These are phyloP conservation scores for Psophocarpus tetragonolobus DNA, from an alignment of 306 rosid genomes.

Conservation along the genomic window DNA sequence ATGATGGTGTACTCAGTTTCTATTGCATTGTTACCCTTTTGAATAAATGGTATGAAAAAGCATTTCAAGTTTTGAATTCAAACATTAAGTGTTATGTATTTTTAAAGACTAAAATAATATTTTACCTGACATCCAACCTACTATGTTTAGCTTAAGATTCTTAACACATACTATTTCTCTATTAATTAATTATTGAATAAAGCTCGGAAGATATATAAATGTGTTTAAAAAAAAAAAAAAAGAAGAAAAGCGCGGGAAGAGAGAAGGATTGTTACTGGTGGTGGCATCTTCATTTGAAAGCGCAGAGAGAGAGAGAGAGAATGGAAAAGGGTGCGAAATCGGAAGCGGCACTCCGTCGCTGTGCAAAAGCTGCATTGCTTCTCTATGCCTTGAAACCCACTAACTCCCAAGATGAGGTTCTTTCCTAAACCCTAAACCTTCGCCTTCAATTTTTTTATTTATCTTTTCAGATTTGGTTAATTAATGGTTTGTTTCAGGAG, in stretches of 20 bases:
- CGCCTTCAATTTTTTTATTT: not conserved
- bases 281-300: not conserved
- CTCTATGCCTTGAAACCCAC: slow-evolving; percentile 48
- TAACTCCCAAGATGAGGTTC: slow-evolving; percentile 25
- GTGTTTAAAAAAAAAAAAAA: not conserved
- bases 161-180: too few species aligned
- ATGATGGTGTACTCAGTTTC: too few species aligned
- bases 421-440: not conserved
- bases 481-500: slow-evolving; percentile 26
- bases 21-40: too few species aligned
- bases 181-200: too few species aligned
- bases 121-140: too few species aligned
- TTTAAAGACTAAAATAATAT: too few species aligned
- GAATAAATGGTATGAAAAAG: too few species aligned
- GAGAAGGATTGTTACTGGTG: not conserved
- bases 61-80: too few species aligned
- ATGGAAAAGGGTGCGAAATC: slow-evolving; percentile 42
- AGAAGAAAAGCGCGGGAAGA: not conserved
- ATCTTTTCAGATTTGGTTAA: not conserved
- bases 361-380: slow-evolving; percentile 64
- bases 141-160: too few species aligned
- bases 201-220: not conserved
- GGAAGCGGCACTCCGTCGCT: slow-evolving; percentile 34
- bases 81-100: too few species aligned
- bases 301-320: not conserved